Conservation (phyloP, 306 rosid species). For the Echinosophora koreensis region DNA sequence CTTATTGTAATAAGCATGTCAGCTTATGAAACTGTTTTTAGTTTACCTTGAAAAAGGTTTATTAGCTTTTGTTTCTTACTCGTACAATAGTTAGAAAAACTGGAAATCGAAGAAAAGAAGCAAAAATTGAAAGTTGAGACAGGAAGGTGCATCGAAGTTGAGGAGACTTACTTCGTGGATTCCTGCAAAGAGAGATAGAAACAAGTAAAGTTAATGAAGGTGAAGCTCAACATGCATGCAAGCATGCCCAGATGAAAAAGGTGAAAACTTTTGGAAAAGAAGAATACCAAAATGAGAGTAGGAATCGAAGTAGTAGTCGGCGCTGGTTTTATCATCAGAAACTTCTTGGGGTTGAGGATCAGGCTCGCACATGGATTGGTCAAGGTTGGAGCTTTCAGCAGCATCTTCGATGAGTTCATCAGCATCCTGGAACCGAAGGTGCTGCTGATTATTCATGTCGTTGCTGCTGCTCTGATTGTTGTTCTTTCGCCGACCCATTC, state of each 20-base stretch:
- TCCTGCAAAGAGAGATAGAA: conserved; percentile 67
- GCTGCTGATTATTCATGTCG: conserved; percentile 41
- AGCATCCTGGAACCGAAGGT: conserved; percentile 70
- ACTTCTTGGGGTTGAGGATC: conserved; percentile 47
- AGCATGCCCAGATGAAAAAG: neutral
- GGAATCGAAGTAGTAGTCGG: conserved; percentile 97
- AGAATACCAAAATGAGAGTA: conserved; percentile 95
- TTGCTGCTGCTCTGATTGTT: conserved; percentile 39
- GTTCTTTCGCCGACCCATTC: conserved; percentile 75
- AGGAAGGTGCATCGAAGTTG: conserved; percentile 40
- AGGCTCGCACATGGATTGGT: conserved; percentile 80
- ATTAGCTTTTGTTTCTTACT: neutral
- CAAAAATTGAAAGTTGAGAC: conserved; percentile 8
- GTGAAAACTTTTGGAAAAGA: neutral
- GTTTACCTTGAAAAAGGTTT: too few relatives aligned
- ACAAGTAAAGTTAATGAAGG: neutral
- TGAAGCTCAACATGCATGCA: neutral
- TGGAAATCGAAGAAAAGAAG: conserved; percentile 13
- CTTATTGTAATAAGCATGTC: too few relatives aligned
- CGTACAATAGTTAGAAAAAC: neutral
- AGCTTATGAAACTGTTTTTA: too few relatives aligned
- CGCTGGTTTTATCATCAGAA: conserved; percentile 87
- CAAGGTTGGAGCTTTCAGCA: conserved; percentile 71
- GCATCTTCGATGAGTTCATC: conserved; percentile 66
- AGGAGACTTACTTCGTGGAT: conserved; percentile 92